Base-by-base conservation (phyloP, 257 asterid species). In the Jasminum sambac region DNA sequence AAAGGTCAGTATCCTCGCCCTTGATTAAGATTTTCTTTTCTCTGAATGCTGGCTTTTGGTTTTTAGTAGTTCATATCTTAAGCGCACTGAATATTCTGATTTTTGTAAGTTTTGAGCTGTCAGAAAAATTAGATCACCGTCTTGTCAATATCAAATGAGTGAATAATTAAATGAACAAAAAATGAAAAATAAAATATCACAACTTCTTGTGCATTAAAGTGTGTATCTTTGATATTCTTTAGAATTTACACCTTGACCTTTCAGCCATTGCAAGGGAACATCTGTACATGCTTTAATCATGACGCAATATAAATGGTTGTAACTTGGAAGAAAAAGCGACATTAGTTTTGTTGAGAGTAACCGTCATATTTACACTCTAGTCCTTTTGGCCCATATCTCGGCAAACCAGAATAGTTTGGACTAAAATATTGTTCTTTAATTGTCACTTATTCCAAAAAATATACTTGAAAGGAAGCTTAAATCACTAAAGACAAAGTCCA, bases 1-100 rank as follows among this genome's bases (percentile, higher is more conserved):
- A 94, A 76, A 89, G 98, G 98, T 91, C 37, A 70, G 85, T 76
- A 52, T 73, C 39, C 72, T 63, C 13, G 5, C 61, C 26, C 48
- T 8, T 64, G 59, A 34, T 60, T 38, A 37, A 19, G 21, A 69
- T 57, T 6, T 39, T 46, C 25, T 10, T 63, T 40, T 7, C 52
- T 34, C 43, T 59, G 24, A 62, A 24, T 71, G n/a, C 37, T 34
- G 11, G 17, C 24, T n/a, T 24, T 50, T 68, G 16, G 48, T 52
- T 48, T 9, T 4, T 25, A 10, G 48, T 4, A 17, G 10, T 34
- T 16, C 24, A 48, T 52, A 16, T 55, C 44, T 36, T 16, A 55
- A 37, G 24, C 13, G 25, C 57, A 30, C 46, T 24, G 24, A 48
- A 48, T 26, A 40, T 17, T 19, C 21, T 13, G 37, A 25, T 12